These are phyloP conservation scores for Berberis vulgaris DNA, from an alignment of 164 flowering plant species.

Conservation along the genomic window DNA sequence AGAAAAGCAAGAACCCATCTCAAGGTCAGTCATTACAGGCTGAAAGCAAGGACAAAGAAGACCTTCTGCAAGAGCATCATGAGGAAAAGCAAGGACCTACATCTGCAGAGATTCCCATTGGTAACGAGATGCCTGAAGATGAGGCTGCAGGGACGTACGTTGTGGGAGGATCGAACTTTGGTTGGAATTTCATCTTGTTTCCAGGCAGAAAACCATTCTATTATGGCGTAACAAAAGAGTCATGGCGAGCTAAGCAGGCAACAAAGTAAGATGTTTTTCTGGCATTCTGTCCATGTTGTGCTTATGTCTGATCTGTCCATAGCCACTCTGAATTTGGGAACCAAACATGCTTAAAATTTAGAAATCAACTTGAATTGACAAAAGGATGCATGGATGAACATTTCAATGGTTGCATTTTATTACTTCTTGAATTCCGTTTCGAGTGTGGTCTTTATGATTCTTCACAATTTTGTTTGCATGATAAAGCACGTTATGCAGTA, in stretches of 20 bases:
- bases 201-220: constrained; percentile 37
- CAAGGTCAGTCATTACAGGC: constrained; percentile 12
- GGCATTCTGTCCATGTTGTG: not conserved
- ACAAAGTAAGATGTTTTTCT: constrained; percentile 7
- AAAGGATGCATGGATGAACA: too few species aligned
- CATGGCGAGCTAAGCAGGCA: constrained; percentile 20
- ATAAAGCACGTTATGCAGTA: too few species aligned
- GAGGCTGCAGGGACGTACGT: constrained; percentile 24
- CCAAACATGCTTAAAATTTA: not conserved
- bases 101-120: constrained; percentile 14
- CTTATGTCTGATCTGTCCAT: not conserved
- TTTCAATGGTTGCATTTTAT: too few species aligned
- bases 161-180: constrained; percentile 81
- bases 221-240: constrained; percentile 60
- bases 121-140: constrained; percentile 18
- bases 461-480: too few species aligned
- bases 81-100: constrained; percentile 13
- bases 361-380: too few species aligned
- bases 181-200: constrained; percentile 71
- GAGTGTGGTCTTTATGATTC: too few species aligned
- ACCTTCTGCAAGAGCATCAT: constrained; percentile 10
- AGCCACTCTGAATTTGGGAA: not conserved
- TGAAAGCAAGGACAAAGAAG: constrained; percentile 19
- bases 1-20: constrained; percentile 14
- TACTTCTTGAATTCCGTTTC: too few species aligned